Evolutionary conservation across 2,329 filamentous ascomycete genomes (phyloP).

Genomic region (Pseudocercospora eumusae): DNA sequence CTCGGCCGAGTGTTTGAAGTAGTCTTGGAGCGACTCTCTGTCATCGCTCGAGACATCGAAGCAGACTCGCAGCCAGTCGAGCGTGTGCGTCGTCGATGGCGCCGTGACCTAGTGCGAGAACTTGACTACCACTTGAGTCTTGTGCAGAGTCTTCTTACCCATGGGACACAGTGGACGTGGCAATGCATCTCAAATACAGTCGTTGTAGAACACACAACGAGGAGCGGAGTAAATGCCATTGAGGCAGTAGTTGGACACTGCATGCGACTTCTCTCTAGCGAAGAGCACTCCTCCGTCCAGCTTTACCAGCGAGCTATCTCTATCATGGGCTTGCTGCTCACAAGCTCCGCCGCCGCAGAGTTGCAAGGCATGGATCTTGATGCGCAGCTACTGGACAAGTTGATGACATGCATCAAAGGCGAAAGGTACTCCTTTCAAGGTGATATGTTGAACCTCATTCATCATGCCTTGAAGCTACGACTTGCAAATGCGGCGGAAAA

Average conservation of each 20-base stretch:
- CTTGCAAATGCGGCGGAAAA: slow-evolving; percentile 15
- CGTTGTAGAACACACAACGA: not conserved
- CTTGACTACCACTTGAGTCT: slow-evolving; percentile 65
- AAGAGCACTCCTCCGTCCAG: slow-evolving; percentile 15
- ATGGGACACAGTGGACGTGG: slow-evolving; percentile 47
- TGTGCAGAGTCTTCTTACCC: slow-evolving; percentile 70
- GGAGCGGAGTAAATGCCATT: slow-evolving; percentile 23
- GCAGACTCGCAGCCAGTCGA: not conserved
- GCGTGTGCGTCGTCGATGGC: slow-evolving; percentile 1
- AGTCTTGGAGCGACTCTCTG: slow-evolving; percentile 22
- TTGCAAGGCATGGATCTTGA: slow-evolving; percentile 33
- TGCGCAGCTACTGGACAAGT: slow-evolving; percentile 28
- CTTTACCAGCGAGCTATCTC: slow-evolving; percentile 26
- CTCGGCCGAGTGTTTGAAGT: slow-evolving; percentile 52
- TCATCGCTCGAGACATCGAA: not conserved
- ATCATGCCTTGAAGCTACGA: slow-evolving; percentile 68
- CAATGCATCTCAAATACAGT: slow-evolving; percentile 27
- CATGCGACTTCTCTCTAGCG: slow-evolving; percentile 27
- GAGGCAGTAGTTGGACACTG: slow-evolving; percentile 31
- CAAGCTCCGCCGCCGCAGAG: slow-evolving; percentile 21
- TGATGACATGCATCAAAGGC: slow-evolving; percentile 29
- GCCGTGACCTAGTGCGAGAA: slow-evolving; percentile 53
- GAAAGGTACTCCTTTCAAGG: slow-evolving; percentile 31
- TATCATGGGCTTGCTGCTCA: slow-evolving; percentile 30
- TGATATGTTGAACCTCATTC: slow-evolving; percentile 74